Conservation (phyloP, 495 filamentous ascomycete genomes). For the Hypoxylon fragiforme region DNA sequence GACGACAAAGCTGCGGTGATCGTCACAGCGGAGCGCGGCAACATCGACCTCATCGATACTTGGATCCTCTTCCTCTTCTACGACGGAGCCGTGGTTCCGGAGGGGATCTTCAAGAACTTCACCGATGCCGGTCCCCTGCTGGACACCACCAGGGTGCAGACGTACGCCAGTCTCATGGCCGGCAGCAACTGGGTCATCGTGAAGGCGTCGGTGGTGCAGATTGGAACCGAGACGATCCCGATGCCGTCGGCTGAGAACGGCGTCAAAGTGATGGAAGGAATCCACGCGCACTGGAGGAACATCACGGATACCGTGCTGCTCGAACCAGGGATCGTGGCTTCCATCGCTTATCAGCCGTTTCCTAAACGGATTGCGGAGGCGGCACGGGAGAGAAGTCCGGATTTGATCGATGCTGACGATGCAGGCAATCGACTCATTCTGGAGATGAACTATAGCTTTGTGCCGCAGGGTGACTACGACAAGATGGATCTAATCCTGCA, state of each 20-base stretch:
- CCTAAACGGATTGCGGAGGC: constrained; percentile 51
- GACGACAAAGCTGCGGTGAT: constrained; percentile 59
- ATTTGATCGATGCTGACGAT: constrained; percentile 55
- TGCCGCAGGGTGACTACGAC: constrained; percentile 44
- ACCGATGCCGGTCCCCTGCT: constrained; percentile 37
- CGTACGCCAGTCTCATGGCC: constrained; percentile 33
- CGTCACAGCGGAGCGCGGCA: constrained; percentile 54
- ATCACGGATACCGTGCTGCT: constrained; percentile 41
- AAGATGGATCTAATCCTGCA: constrained; percentile 52
- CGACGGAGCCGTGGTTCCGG: constrained; percentile 57
- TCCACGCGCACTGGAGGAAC: constrained; percentile 55
- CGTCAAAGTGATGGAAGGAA: constrained; percentile 47
- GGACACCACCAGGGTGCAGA: constrained; percentile 28
- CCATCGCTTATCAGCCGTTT: constrained; percentile 58
- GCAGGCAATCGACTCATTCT: constrained; percentile 56
- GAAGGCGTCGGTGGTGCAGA: constrained; percentile 39
- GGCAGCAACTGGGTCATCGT: constrained; percentile 41
- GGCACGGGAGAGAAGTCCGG: constrained; percentile 51
- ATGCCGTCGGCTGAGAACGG: constrained; percentile 46
- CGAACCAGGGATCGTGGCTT: constrained; percentile 50
- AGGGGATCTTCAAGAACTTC: constrained; percentile 59
- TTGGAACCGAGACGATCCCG: constrained; percentile 57
- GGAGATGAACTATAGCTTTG: constrained; percentile 54
- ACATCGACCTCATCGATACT: constrained; percentile 49
- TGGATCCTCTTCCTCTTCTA: constrained; percentile 69